A percentile compares a stretch with the other conserved stretches of the same genome.
Evolutionary conservation across 192 early-diverging fungal species (phyloP).

Genomic region (Funneliformis mosseae): DNA sequence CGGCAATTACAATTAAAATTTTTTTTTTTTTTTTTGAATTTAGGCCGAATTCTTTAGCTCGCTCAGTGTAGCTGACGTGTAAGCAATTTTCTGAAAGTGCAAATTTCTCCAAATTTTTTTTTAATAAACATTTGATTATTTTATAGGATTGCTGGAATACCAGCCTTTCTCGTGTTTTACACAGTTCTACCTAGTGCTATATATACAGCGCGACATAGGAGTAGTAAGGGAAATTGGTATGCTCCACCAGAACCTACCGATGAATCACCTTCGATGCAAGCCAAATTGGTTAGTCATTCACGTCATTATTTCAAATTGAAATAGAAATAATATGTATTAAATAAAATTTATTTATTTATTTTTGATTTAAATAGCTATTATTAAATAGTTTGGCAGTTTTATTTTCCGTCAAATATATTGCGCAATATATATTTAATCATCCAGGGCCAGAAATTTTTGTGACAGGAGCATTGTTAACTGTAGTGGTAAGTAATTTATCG

Average conservation of each 20-base stretch:
- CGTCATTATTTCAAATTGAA: background rate
- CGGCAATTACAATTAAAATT: background rate
- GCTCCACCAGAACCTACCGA: slow-evolving; percentile 21
- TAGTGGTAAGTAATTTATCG: slow-evolving; percentile 8
- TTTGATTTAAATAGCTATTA: slow-evolving; percentile 6
- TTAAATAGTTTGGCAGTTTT: slow-evolving; percentile 32
- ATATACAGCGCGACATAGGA: slow-evolving; percentile 23
- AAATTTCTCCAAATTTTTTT: background rate
- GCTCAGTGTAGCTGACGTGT: slow-evolving; percentile 21
- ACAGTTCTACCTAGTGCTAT: slow-evolving; percentile 27
- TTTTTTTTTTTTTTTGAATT: background rate
- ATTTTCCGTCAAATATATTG: slow-evolving; percentile 33
- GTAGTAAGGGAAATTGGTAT: slow-evolving; percentile 33
- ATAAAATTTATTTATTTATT: background rate
- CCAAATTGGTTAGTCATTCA: slow-evolving; percentile 30
- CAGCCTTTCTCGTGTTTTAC: slow-evolving; percentile 33
- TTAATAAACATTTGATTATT: background rate
- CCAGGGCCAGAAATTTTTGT: slow-evolving; percentile 30
- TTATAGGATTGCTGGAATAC: slow-evolving; percentile 27
- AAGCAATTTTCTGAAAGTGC: background rate
- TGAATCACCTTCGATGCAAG: slow-evolving; percentile 29
- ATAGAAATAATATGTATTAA: background rate
- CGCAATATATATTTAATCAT: slow-evolving; percentile 32
- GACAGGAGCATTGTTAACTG: slow-evolving; percentile 31
- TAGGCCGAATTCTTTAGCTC: slow-evolving; percentile 18